phyloP scores from a whole-genome alignment of 2,329 filamentous ascomycete species.

The Epichloe amarillans region DNA sequence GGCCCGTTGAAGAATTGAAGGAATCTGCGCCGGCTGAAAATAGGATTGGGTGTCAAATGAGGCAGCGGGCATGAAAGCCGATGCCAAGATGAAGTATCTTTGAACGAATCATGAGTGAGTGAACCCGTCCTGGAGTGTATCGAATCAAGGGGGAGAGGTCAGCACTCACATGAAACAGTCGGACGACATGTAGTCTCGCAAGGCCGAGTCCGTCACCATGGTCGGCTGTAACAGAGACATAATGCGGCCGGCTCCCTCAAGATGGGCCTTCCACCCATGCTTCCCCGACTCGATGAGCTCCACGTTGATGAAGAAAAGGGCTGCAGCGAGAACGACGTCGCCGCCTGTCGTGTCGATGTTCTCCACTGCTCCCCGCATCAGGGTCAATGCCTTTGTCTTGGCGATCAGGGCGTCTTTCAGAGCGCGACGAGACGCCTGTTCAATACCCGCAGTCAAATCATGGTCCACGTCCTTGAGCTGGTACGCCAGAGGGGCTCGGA shows the following conservation, averaged over 20 bases:
- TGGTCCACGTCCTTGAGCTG: background rate
- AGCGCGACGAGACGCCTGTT: slow-evolving; percentile 14
- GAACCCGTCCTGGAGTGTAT: background rate
- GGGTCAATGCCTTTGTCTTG: slow-evolving; percentile 29
- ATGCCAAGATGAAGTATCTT: slow-evolving; percentile 33
- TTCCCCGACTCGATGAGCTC: slow-evolving; percentile 36
- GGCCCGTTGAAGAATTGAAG: slow-evolving; percentile 24
- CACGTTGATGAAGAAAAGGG: slow-evolving; percentile 36
- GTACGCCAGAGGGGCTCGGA: slow-evolving; percentile 17
- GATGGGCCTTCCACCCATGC: slow-evolving; percentile 33
- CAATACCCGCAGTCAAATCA: slow-evolving; percentile 2
- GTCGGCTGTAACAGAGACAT: slow-evolving; percentile 26
- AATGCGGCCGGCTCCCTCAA: slow-evolving; percentile 31
- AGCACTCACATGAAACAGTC: slow-evolving; percentile 32
- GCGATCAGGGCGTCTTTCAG: slow-evolving; percentile 31
- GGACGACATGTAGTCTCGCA: slow-evolving; percentile 32
- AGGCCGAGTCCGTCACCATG: slow-evolving; percentile 18
- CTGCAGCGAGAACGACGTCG: slow-evolving; percentile 30
- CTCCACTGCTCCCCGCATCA: slow-evolving; percentile 27
- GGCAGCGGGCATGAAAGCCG: slow-evolving; percentile 26
- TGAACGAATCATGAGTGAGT: background rate
- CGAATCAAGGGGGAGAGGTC: background rate
- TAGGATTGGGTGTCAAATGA: slow-evolving; percentile 17
- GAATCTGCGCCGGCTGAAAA: slow-evolving; percentile 24
- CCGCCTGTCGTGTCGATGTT: slow-evolving; percentile 23